Conservation (phyloP, 192 early-diverging fungal genomes). For the Coemansia sp. region DNA sequence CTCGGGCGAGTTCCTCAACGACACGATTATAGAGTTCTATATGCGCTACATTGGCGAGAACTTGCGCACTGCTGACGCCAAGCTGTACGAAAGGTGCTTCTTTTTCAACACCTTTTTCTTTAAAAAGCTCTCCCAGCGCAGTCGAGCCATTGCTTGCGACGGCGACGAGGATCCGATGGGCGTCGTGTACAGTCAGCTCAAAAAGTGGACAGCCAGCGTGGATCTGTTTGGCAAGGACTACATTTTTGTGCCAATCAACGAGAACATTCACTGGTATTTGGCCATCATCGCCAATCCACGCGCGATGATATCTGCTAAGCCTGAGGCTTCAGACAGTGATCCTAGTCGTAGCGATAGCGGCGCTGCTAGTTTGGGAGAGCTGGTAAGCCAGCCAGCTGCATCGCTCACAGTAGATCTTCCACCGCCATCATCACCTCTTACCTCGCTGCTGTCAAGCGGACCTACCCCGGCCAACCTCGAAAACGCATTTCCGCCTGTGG, state of each 20-base stretch:
- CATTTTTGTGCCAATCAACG: constrained; percentile 86
- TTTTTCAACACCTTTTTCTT: constrained; percentile 89
- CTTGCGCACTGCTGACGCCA: constrained; percentile 40
- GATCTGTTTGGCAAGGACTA: constrained; percentile 77
- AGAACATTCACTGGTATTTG: constrained; percentile 91
- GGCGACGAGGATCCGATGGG: constrained; percentile 28
- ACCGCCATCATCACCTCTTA: not conserved
- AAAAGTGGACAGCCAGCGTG: constrained; percentile 76
- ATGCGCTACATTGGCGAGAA: constrained; percentile 63
- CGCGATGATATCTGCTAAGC: constrained; percentile 24
- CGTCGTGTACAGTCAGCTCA: constrained; percentile 65
- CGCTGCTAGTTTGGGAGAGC: not conserved
- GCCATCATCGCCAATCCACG: constrained; percentile 78
- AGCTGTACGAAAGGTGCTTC: constrained; percentile 62
- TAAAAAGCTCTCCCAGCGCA: constrained; percentile 62
- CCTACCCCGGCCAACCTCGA: not conserved
- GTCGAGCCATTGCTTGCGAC: not conserved
- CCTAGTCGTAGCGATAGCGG: not conserved
- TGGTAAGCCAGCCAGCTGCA: not conserved
- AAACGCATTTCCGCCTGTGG: not conserved
- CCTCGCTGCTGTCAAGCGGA: not conserved
- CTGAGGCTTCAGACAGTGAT: not conserved
- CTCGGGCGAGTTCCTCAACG: constrained; percentile 82
- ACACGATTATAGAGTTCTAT: constrained; percentile 87
- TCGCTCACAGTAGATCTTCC: not conserved